Evolutionary conservation across 352 stramenopile genomes (phyloP).

Genomic region (Pythium sp.): DNA sequence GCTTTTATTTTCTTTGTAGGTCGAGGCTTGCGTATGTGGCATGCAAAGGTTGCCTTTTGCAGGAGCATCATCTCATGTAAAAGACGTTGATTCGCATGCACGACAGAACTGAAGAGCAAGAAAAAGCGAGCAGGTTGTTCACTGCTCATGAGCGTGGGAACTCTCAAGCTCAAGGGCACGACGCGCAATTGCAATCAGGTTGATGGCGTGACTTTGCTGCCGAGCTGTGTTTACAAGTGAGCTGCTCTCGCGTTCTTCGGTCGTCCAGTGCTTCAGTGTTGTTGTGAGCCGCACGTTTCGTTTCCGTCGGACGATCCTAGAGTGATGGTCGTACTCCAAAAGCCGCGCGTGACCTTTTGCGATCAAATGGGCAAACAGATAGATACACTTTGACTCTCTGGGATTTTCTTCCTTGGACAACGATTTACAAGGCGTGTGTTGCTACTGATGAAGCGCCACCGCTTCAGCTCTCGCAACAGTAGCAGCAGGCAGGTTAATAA

Average conservation of each 20-base stretch:
- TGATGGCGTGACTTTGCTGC: no score
- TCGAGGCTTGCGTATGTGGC: neutral
- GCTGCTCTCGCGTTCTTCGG: no score
- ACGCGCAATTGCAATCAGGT: no score
- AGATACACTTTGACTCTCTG: neutral
- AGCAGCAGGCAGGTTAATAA: neutral
- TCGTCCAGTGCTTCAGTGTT: neutral
- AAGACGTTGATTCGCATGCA: neutral
- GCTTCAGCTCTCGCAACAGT: neutral
- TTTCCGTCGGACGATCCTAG: neutral
- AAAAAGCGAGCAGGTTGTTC: neutral
- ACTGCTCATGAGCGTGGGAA: neutral
- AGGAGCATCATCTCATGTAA: neutral
- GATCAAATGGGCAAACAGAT: neutral
- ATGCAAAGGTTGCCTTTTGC: neutral
- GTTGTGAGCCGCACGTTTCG: neutral
- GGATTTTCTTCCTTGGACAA: neutral
- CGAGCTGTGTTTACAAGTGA: no score
- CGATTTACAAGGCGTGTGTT: neutral
- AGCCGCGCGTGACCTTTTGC: neutral
- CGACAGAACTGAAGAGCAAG: neutral
- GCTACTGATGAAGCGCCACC: neutral
- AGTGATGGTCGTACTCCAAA: neutral
- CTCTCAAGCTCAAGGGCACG: neutral
- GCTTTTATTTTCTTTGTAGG: neutral